Evolutionary conservation across 352 stramenopile genomes (phyloP).

Genomic region (Plasmopara halstedii): DNA sequence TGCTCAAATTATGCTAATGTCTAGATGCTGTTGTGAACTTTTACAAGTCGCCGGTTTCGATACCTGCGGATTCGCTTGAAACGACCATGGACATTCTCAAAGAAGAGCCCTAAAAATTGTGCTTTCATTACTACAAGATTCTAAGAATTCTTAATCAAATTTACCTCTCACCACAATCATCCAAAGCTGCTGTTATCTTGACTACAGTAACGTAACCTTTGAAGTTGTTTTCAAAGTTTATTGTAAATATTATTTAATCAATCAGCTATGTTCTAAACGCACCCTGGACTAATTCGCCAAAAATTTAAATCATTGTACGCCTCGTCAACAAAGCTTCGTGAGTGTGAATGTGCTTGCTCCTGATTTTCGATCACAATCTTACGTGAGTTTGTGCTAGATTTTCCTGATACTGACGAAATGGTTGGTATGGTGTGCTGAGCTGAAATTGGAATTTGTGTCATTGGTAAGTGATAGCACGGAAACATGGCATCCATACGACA

Average conservation of each 20-base stretch:
- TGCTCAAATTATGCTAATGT: background rate
- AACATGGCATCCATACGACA: constrained; percentile 70
- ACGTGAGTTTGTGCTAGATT: constrained; percentile 4
- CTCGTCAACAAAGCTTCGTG: constrained; percentile 59
- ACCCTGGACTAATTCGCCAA: constrained; percentile 60
- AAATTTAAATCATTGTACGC: constrained; percentile 86
- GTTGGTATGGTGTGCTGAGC: background rate
- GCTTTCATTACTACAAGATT: too few species aligned
- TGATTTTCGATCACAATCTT: constrained; percentile 10
- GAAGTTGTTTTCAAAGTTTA: background rate
- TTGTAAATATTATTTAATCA: constrained; percentile 16
- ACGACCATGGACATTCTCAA: constrained; percentile 13
- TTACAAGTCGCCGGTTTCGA: constrained; percentile 16
- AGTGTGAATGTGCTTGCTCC: constrained; percentile 37
- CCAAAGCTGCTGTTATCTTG: too few species aligned
- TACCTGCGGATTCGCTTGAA: constrained; percentile 2
- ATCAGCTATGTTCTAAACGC: constrained; percentile 12
- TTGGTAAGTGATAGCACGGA: constrained; percentile 50
- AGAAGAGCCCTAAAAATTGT: too few species aligned
- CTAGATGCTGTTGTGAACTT: background rate
- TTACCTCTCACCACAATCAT: too few species aligned
- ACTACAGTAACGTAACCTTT: too few species aligned
- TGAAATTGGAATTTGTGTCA: constrained; percentile 4
- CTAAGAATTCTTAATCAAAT: too few species aligned
- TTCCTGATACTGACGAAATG: constrained; percentile 8